A percentile compares a stretch with the other conserved stretches of the same genome.
Conservation (phyloP, 352 stramenopile genomes). For the Blastocystis sp. region DNA sequence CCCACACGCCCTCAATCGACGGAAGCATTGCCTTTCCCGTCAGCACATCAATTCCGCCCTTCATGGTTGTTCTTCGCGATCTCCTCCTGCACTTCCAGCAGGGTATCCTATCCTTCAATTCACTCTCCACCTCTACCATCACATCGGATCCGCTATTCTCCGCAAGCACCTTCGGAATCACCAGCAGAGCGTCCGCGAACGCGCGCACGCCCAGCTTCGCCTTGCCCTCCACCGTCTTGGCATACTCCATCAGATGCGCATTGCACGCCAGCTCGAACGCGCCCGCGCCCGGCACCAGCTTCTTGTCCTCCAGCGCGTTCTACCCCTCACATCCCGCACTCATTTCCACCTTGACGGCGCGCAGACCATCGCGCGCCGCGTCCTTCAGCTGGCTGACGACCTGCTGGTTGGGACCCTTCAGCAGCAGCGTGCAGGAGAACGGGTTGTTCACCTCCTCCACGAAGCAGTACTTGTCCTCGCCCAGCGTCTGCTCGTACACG, state of each 20-base stretch:
- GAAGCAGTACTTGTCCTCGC: constrained; percentile 97
- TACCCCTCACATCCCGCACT: background rate
- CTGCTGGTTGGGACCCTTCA: constrained; percentile 96
- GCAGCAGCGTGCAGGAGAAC: constrained; percentile 93
- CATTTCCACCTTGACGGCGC: constrained; percentile 83
- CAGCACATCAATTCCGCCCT: constrained; percentile 90
- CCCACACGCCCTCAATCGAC: constrained; percentile 91
- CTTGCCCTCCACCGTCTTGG: constrained; percentile 85
- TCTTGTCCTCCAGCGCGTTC: constrained; percentile 93
- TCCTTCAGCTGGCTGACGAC: constrained; percentile 98
- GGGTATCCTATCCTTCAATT: constrained; percentile 82
- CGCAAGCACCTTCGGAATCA: constrained; percentile 96
- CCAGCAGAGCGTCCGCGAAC: constrained; percentile 92
- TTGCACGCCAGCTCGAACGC: constrained; percentile 91
- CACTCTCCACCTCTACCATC: constrained; percentile 16
- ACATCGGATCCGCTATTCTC: constrained; percentile 93
- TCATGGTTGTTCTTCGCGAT: constrained; percentile 78
- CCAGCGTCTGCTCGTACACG: constrained; percentile 94
- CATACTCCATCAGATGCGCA: constrained; percentile 80
- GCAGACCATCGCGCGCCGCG: constrained; percentile 92
- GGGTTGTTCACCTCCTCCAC: constrained; percentile 94
- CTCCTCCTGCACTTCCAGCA: constrained; percentile 93
- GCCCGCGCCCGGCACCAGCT: constrained; percentile 89
- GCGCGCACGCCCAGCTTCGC: constrained; percentile 94
- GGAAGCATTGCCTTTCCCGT: constrained; percentile 93